Evolutionary conservation across 2,329 filamentous ascomycete species (phyloP), one percentile per base, ranked within the genome.

Genomic region (Arachnopeziza araneosa): DNA sequence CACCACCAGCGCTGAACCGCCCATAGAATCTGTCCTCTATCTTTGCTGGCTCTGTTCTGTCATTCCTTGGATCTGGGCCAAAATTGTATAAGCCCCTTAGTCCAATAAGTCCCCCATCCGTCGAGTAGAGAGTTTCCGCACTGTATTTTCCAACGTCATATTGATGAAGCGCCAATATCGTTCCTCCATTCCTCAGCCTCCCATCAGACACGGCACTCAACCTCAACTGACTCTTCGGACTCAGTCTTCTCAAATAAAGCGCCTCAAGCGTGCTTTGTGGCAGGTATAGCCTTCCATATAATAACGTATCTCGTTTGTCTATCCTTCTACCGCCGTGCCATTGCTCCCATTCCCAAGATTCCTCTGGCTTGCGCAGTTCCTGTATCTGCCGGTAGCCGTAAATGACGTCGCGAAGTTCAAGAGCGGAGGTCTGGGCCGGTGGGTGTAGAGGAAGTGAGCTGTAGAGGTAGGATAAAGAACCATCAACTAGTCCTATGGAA

Each of bases 381-480:
- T 85, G 81, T 22, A 96, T 79, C 66, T 92, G 89, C 60, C 88
- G 84, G 73, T 97, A 98, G 1, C 93, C 92, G 59, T 85, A 85
- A 55, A 96, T 84, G 23, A 97, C 82, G 66, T 87, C 83, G 32
- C 87, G 87, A 10, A 99, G 79, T 17, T 91, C 86, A 48, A 97
- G 87, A 23, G 83, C 78, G 54, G 87, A 86, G 68, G 91, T 96
- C 74, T 85, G 83, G 74, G 80, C 91, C 64, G 77, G 83, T 77
- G 56, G 87, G 49, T 80, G 77, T 59, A 98, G 82, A 14, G 91
- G 87, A 9, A 95, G 81, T 2, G 91, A 96, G 54, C 92, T 96
- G 78, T 96, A 98, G 57, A 99, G 84, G 76, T 98, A 99, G 17
- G 93, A 96, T 60, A 99, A 84, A n/a, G 92, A 96, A 73, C 95